These are phyloP conservation scores for Triticum monococcum DNA, from an alignment of 176 grass and related monocot genomes.

Conservation along the genomic window DNA sequence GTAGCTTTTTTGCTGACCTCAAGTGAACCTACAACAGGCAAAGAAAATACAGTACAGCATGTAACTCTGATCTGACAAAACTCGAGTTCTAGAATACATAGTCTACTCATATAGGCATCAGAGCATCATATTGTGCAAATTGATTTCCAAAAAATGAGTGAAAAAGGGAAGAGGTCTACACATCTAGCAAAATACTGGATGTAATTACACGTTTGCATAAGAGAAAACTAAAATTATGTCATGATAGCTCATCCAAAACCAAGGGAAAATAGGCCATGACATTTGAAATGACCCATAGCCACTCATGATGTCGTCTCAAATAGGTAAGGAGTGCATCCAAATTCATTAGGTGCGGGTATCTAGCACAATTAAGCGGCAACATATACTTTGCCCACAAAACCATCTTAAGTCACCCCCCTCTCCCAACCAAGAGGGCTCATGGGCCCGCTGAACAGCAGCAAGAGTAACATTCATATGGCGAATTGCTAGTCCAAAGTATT, in stretches of 20 bases:
- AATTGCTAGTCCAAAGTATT: background rate
- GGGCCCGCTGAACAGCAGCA: background rate
- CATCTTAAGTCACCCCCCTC: background rate
- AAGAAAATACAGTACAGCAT: background rate
- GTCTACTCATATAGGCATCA: background rate
- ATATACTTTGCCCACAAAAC: background rate
- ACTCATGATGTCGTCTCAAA: background rate
- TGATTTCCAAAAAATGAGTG: slow-evolving; percentile 7
- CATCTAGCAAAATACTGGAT: background rate
- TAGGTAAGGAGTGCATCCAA: background rate
- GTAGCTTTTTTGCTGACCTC: slow-evolving; percentile 74
- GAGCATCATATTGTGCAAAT: background rate
- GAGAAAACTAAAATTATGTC: slow-evolving; percentile 6
- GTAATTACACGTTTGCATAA: background rate
- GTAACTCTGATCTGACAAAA: background rate
- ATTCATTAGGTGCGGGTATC: background rate
- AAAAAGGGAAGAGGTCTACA: background rate
- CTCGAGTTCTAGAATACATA: background rate
- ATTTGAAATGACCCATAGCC: background rate
- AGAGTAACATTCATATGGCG: background rate
- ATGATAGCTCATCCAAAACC: background rate
- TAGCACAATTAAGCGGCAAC: background rate
- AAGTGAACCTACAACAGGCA: slow-evolving; percentile 61
- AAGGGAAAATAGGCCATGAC: background rate
- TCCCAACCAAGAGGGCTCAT: background rate